phyloP scores from a whole-genome alignment of 1,284 basidiomycete species.

The Malassezia globosa region DNA sequence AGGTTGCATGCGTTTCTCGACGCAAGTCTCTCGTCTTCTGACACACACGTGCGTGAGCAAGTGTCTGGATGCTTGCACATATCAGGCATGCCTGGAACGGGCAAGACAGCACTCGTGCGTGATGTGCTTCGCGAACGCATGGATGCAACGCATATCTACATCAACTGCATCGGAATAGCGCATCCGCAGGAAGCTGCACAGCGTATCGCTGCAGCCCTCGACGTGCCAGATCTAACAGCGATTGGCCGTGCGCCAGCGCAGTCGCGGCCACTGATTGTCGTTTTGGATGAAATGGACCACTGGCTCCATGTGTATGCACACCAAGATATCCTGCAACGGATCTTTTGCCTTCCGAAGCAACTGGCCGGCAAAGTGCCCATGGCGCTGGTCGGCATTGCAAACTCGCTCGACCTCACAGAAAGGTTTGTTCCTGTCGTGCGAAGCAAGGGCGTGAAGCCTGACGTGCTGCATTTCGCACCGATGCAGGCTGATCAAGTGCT shows the following conservation, averaged over 20 bases:
- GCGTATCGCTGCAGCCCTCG: conserved; percentile 28
- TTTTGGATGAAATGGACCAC: conserved; percentile 50
- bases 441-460: conserved; percentile 39
- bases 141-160: conserved; percentile 29
- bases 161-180: conserved; percentile 48
- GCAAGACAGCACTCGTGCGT: conserved; percentile 49
- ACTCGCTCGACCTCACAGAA: conserved; percentile 43
- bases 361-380: conserved; percentile 12
- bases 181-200: conserved; percentile 37
- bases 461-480: conserved; percentile 48
- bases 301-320: conserved; percentile 38
- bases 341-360: conserved; percentile 34
- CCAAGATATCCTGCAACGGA: conserved; percentile 46
- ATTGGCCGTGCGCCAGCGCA: conserved; percentile 13
- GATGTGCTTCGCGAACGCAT: conserved; percentile 40
- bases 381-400: conserved; percentile 31
- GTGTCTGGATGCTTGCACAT: conserved; percentile 45
- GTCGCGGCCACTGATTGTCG: conserved; percentile 37
- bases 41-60: no score
- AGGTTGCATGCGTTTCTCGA: conserved; percentile 40
- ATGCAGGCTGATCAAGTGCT: conserved; percentile 47
- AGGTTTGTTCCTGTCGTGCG: conserved; percentile 38
- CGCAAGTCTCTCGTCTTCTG: conserved; percentile 21
- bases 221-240: conserved; percentile 16
- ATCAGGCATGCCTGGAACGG: conserved; percentile 50